Evolutionary conservation across 2,329 filamentous ascomycete species (phyloP), one percentile per base, ranked within the genome.

Genomic region (Claviceps quebecensis): DNA sequence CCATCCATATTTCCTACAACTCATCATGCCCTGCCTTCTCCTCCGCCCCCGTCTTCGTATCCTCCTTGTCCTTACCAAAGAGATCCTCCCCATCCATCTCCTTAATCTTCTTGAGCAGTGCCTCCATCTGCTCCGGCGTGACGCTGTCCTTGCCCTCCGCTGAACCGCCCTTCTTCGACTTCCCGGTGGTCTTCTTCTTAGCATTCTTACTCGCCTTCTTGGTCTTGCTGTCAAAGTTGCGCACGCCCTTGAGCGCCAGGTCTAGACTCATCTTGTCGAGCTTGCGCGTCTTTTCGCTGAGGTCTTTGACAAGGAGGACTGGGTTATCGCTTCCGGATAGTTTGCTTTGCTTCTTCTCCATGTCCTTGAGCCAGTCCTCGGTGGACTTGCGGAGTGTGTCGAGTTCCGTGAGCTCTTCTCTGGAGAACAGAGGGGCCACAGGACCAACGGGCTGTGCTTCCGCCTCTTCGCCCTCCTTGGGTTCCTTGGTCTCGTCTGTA

Each of bases 331-430:
- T 81, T 2, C 73, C 69, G 16, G 75, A 70, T 3, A 95, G 78
- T 58, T 80, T 82, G 34, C 81, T 78, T 67, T 97, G 91, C 58
- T 77, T 76, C 2, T 75, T 71, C 47, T 86, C 69, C 63, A 86
- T 84, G 56, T 84, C 77, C 36, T 81, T 77, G 19, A 98, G 74
- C 91, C 91, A 98, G 19, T 76, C 72, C 16, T 75, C 70, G 17
- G 83, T 79, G 14, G 78, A 75, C 29, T 80, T 76, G 60, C 83
- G 78, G 17, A 81, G 69, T 11, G 77, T 73, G 49, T 82, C 76
- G 23, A 93, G 72, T 47, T 75, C 71, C 43, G 76, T 72, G 36
- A 95, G 72, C 60, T 97, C 90, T 34, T 84, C 78, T 8, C 80
- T 69, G 0, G 76, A 83, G 69, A 94, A 94, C 39, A 85, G 70